Percentiles rank a stretch among this genome's conserved stretches.
phyloP scores from a whole-genome alignment of 2,329 filamentous ascomycete species.

The Ophiostoma quercus region DNA sequence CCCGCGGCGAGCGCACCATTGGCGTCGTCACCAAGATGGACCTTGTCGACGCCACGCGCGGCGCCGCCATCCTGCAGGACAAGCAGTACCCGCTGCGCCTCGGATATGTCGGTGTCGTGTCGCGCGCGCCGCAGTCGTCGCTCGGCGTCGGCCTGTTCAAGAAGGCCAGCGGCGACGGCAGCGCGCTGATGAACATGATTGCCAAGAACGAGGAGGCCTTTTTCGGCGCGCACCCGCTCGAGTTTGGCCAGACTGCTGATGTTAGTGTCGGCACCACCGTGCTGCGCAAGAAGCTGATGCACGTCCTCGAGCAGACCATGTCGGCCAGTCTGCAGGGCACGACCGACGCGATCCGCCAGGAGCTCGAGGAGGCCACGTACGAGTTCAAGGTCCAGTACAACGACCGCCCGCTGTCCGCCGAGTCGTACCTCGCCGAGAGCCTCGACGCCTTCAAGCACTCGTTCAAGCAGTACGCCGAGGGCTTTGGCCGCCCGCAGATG shows the following conservation, averaged over 20 bases:
- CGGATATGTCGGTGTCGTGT: slow-evolving; percentile 93
- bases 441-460: slow-evolving; percentile 96
- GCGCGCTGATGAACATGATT: slow-evolving; percentile 65
- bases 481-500: slow-evolving; percentile 85
- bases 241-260: slow-evolving; percentile 69
- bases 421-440: slow-evolving; percentile 93
- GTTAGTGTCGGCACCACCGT: slow-evolving; percentile 78
- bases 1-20: slow-evolving; percentile 90
- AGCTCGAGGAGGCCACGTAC: slow-evolving; percentile 93
- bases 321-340: slow-evolving; percentile 84
- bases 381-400: slow-evolving; percentile 99
- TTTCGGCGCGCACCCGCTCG: slow-evolving; percentile 75
- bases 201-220: slow-evolving; percentile 81
- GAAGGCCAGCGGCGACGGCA: slow-evolving; percentile 52
- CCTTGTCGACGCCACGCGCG: slow-evolving; percentile 77
- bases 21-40: slow-evolving; percentile 99
- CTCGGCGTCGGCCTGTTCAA: slow-evolving; percentile 63
- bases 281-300: slow-evolving; percentile 92
- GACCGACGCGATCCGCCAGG: slow-evolving; percentile 85
- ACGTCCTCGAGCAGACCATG: slow-evolving; percentile 95
- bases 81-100: slow-evolving; percentile 91
- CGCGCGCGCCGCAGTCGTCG: slow-evolving; percentile 62
- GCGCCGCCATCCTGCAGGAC: slow-evolving; percentile 72
- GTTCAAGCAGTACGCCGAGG: slow-evolving; percentile 88
- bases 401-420: slow-evolving; percentile 85